Evolutionary conservation across 1,284 basidiomycete genomes (phyloP), one percentile per base, ranked within the genome.

Genomic region (Coniferiporia weirii): DNA sequence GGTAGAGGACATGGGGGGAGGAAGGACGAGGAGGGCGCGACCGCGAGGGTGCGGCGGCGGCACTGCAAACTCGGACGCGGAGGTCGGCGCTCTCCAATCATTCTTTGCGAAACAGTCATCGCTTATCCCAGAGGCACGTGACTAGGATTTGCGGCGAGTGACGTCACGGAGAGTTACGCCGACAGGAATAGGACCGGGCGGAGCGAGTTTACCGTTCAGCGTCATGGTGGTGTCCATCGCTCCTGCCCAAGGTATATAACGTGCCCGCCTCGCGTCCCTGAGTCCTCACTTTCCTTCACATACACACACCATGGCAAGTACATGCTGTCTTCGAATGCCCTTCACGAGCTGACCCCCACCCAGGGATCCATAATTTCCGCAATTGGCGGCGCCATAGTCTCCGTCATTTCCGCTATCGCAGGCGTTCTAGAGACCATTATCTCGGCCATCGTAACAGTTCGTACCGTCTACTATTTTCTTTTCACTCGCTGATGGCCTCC

Each of bases 281-380:
- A 43, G 27, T 27, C 40, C n/a, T 43, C 40, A 43, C n/a, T 43
- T n/a, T 3, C 40, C 40, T 13, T 43, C 40, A 43, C 40, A 43
- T 43, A 12, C 40, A 43, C 40, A 43, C 10, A 43, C n/a, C 40
- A 43, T 43, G 40, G 40, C n/a, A n/a, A 13, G 40, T 43, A 27
- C 27, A 27, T 8, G 40, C n/a, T 7, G 10, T 3, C 40, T 43
- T 43, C 7, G 3, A 43, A 13, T n/a, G 40, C 10, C 10, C 40
- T 43, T 43, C 40, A 43, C 40, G 12, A 43, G 10, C 40, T 12
- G n/a, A 43, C n/a, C n/a, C 7, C n/a, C 40, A 43, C 40, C 40
- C n/a, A 85, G 83, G 83, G 83, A 36, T 75, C 81, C 17, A 75
- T 85, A 50, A 72, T 85, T 66, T 84, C 82, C 66, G 78, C 84